Evolutionary conservation across 148 eudicot species (phyloP), one percentile per base, ranked within the genome.

Genomic region (Polygonum maritimum): DNA sequence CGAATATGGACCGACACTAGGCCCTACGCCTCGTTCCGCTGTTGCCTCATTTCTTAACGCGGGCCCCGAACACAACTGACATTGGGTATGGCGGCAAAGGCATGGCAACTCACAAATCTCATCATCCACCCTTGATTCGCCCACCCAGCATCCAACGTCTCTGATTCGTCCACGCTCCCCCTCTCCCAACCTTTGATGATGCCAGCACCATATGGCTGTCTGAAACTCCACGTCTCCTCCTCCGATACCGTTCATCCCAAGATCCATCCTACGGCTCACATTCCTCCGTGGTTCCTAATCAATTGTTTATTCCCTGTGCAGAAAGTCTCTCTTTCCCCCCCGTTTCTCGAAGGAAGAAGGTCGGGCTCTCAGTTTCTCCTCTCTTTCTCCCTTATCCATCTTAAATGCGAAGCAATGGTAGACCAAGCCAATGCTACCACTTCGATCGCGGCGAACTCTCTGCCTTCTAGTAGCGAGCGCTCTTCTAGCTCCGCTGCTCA

Each of bases 401-500:
- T 76, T 22, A 39, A 76, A 40, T 40, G 10, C 38, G 72, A 88
- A 82, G 31, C 31, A 26, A 92, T 94, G 98, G 91, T 81, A 76
- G 97, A 92, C 19, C 96, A 89, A 81, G 89, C 91, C 5, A 75
- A 71, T 35, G 52, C 82, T 12, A 85, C 92, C 0, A 94, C 96
- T 74, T 95, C 98, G 0, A 39, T 89, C 63, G 90, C 90, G 5
- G 96, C 92, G 0, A 89, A 79, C 75, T 90, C 96, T 45, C 26
- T 92, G 78, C 97, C 98, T 69, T 95, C 98, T 5, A 92, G 98
- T 75, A 95, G 98, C 71, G 98, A 95, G 80, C 89, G 97, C 85
- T 95, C 98, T 82, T 95, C 98, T 11, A 92, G 97, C 75, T 95
- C 98, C 76, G 97, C 97, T 19, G 87, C 89, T 69, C 97, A 89